These are phyloP conservation scores for Metschnikowia cubensis DNA, from an alignment of 805 yeast species.

Conservation along the genomic window DNA sequence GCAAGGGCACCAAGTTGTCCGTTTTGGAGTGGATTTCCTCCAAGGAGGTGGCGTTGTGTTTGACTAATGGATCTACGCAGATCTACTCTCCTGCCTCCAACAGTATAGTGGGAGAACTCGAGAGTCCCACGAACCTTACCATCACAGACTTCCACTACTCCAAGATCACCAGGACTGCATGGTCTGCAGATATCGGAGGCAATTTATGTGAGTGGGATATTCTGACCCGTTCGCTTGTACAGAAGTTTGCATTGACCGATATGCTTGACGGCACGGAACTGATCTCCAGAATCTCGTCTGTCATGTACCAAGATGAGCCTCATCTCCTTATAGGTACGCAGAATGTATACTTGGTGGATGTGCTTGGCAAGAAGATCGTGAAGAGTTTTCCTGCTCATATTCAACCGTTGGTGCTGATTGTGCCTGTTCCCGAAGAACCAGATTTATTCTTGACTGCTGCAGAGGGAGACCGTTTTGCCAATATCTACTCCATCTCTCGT, in stretches of 20 bases:
- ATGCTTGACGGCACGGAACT: slow-evolving; percentile 28
- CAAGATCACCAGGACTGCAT: slow-evolving; percentile 40
- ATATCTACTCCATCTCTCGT: slow-evolving; percentile 53
- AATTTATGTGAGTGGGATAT: slow-evolving; percentile 61
- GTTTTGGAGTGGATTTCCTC: slow-evolving; percentile 53
- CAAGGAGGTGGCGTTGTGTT: slow-evolving; percentile 52
- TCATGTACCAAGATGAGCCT: slow-evolving; percentile 28
- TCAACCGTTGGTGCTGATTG: slow-evolving; percentile 54
- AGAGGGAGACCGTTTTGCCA: slow-evolving; percentile 74
- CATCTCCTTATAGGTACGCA: slow-evolving; percentile 65
- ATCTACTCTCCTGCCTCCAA: slow-evolving; percentile 66
- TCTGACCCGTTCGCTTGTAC: slow-evolving; percentile 36
- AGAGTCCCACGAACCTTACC: slow-evolving; percentile 42
- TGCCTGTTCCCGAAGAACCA: slow-evolving; percentile 31
- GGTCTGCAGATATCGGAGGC: slow-evolving; percentile 61
- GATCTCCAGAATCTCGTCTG: slow-evolving; percentile 28
- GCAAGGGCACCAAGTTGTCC: slow-evolving; percentile 47
- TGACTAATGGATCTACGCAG: slow-evolving; percentile 60
- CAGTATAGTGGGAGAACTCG: slow-evolving; percentile 50
- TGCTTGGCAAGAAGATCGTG: slow-evolving; percentile 33
- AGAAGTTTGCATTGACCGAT: slow-evolving; percentile 42
- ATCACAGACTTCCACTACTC: slow-evolving; percentile 50
- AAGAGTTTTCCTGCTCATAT: slow-evolving; percentile 73
- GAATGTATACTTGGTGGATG: slow-evolving; percentile 52
- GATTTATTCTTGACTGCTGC: slow-evolving; percentile 67